Evolutionary conservation across 768 basidiomycete species (phyloP).

Genomic region (Pisolithus marmoratus): DNA sequence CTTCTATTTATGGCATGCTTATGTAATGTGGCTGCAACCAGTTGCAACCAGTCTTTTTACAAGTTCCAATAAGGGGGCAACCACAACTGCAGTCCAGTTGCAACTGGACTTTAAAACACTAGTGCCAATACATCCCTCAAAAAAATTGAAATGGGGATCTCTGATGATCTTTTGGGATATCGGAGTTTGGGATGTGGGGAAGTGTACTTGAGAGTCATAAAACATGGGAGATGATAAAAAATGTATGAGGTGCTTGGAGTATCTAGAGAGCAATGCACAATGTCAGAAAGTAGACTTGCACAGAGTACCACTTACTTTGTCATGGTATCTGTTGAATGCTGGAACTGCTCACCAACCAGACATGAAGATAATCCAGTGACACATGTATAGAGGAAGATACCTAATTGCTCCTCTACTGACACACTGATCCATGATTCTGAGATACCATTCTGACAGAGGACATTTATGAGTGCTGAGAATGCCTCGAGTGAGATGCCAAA

Average conservation of each 20-base stretch:
- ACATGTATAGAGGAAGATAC: no score
- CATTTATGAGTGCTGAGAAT: constrained; percentile 5
- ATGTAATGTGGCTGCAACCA: no score
- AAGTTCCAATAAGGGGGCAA: no score
- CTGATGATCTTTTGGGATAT: neutral
- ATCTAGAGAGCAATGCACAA: no score
- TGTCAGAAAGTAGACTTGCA: no score
- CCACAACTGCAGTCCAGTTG: no score
- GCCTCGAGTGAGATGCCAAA: constrained; percentile 7
- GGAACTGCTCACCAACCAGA: neutral
- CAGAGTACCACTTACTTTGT: no score
- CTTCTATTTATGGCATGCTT: no score
- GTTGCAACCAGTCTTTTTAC: no score
- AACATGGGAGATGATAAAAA: neutral
- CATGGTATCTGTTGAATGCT: neutral
- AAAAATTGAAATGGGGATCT: neutral
- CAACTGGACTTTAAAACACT: no score
- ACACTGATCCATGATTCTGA: neutral
- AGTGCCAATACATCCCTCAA: neutral
- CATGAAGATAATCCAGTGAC: neutral
- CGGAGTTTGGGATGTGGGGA: neutral
- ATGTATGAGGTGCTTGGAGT: no score
- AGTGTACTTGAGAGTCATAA: neutral
- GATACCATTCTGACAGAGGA: neutral
- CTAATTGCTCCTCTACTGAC: no score